Conservation (phyloP, 2,329 filamentous ascomycete species). For the Colletotrichum navitas region DNA sequence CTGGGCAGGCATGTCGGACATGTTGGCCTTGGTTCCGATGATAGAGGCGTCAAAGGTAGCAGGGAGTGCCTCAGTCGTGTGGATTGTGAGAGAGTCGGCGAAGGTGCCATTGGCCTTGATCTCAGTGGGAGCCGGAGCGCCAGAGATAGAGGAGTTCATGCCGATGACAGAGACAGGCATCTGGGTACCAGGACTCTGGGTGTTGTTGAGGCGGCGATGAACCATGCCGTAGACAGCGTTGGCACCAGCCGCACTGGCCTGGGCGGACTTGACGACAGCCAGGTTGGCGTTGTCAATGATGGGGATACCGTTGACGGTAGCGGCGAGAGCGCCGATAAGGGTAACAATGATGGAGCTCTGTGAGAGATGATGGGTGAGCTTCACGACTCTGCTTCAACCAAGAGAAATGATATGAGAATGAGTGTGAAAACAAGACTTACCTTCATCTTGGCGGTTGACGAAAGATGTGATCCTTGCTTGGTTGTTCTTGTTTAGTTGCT, state of each 20-base stretch:
- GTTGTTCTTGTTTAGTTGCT: neutral
- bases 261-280: neutral
- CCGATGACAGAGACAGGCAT: neutral
- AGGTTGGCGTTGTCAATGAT: neutral
- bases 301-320: slow-evolving; percentile 3
- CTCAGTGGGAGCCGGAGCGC: neutral
- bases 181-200: neutral
- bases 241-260: too few relatives aligned
- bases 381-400: neutral
- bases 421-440: neutral
- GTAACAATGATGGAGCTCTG: neutral
- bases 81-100: neutral
- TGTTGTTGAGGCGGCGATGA: neutral
- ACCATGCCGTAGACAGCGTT: neutral
- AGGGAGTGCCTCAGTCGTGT: neutral
- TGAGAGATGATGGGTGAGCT: neutral
- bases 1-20: neutral
- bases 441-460: slow-evolving; percentile 11
- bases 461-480: neutral
- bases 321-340: neutral
- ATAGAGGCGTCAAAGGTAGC: neutral
- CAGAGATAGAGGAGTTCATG: neutral
- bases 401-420: neutral
- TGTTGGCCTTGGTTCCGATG: neutral
- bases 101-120: neutral